Conservation (phyloP, 257 asterid species). For the Ophiorrhiza pumila region DNA sequence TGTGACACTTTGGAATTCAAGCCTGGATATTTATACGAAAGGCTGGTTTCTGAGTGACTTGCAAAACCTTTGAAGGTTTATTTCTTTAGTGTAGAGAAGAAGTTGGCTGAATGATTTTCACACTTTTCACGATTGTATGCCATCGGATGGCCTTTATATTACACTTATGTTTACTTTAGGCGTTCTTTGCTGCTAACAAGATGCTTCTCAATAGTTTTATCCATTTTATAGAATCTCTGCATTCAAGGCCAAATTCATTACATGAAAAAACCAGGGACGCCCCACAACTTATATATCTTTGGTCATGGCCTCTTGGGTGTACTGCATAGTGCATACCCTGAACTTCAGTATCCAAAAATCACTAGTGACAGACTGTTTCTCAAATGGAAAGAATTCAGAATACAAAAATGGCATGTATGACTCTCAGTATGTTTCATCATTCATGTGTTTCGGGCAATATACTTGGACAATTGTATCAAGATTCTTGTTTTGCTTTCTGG, state of each 20-base stretch:
- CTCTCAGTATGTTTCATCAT: not conserved
- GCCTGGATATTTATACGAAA: slow-evolving; percentile 9
- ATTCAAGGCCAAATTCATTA: slow-evolving; percentile 10
- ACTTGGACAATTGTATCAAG: slow-evolving; percentile 3
- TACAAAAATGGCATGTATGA: not conserved
- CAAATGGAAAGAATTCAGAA: slow-evolving; percentile 16
- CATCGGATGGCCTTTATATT: not conserved
- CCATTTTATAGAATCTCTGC: too few relatives aligned
- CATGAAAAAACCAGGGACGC: not conserved
- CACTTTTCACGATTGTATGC: not conserved
- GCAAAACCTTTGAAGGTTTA: not conserved
- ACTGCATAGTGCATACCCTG: slow-evolving; percentile 5
- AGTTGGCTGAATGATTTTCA: not conserved
- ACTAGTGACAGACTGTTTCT: slow-evolving; percentile 1
- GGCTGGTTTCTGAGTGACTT: slow-evolving; percentile 21
- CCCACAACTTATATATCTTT: slow-evolving; percentile 10
- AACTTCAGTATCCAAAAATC: slow-evolving; percentile 13
- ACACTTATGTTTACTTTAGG: not conserved
- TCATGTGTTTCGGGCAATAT: not conserved
- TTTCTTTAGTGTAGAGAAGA: not conserved
- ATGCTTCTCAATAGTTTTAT: too few relatives aligned
- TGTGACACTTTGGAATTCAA: slow-evolving; percentile 3
- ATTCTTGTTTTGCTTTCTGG: slow-evolving; percentile 14
- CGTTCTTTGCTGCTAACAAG: not conserved
- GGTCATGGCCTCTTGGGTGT: slow-evolving; percentile 24